A percentile compares a stretch with the other conserved stretches of the same genome.
Evolutionary conservation across 139 green algal genomes (phyloP).

Genomic region (Chlamydomonas asymmetrica): DNA sequence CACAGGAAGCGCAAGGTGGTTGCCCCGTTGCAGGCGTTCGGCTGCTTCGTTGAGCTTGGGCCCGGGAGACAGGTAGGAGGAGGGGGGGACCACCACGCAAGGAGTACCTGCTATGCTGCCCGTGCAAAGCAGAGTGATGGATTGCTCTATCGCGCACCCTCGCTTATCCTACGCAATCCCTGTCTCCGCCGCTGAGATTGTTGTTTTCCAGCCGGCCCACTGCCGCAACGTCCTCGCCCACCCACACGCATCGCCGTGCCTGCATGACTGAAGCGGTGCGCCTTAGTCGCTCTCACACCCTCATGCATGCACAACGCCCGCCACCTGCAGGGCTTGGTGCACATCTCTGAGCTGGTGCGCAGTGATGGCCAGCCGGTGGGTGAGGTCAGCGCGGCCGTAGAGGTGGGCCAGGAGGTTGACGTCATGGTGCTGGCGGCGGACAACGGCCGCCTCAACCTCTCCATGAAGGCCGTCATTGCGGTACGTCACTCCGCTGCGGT

Average conservation of each 20-base stretch:
- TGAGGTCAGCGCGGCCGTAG: slow-evolving; percentile 49
- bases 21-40: slow-evolving; percentile 57
- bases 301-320: neutral
- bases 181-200: neutral
- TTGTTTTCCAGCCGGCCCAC: slow-evolving; percentile 30
- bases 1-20: slow-evolving; percentile 6
- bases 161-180: too few relatives aligned
- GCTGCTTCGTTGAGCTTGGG: slow-evolving; percentile 68
- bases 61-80: slow-evolving; percentile 40
- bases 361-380: slow-evolving; percentile 15
- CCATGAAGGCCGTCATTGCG: too few relatives aligned
- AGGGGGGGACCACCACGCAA: neutral
- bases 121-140: neutral
- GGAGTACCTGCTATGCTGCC: slow-evolving; percentile 1
- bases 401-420: slow-evolving; percentile 74
- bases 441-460: too few relatives aligned
- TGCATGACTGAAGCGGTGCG: too few relatives aligned
- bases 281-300: too few relatives aligned
- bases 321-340: slow-evolving; percentile 62
- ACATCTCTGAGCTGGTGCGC: slow-evolving; percentile 69
- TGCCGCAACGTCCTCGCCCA: slow-evolving; percentile 27
- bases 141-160: too few relatives aligned
- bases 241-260: too few relatives aligned
- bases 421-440: slow-evolving; percentile 73
- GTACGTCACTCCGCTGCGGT: too few relatives aligned